phyloP scores from a whole-genome alignment of 75 land plant genomes.

The Picea sitchensis region DNA sequence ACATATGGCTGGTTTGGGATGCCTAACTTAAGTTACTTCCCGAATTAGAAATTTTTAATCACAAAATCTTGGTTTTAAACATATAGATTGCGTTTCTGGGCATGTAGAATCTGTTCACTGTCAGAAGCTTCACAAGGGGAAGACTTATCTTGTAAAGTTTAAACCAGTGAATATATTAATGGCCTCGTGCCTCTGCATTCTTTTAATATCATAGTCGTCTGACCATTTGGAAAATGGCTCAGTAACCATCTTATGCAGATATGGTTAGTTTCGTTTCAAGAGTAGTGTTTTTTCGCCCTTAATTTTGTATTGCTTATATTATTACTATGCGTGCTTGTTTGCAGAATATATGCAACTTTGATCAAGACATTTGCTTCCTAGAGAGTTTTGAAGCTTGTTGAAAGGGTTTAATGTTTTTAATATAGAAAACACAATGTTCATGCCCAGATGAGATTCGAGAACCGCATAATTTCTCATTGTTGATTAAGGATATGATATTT shows the following conservation, averaged over 20 bases:
- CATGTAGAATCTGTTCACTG: constrained; percentile 2
- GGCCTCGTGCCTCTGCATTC: constrained; percentile 13
- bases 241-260: not conserved
- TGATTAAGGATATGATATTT: too few species aligned
- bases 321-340: not conserved
- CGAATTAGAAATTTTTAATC: not conserved
- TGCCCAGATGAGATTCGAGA: too few species aligned
- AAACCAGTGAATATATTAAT: constrained; percentile 14
- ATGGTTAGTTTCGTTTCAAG: not conserved
- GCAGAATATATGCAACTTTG: not conserved
- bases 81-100: not conserved
- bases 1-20: not conserved
- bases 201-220: not conserved
- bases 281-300: not conserved
- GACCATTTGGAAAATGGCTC: not conserved
- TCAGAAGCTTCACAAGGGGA: constrained; percentile 12
- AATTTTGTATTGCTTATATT: not conserved
- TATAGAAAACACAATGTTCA: too few species aligned
- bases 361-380: not conserved
- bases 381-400: not conserved
- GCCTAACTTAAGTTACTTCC: not conserved
- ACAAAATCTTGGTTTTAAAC: not conserved
- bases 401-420: not conserved
- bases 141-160: constrained; percentile 9
- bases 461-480: too few species aligned